Base-by-base conservation (phyloP, 192 early-diverging fungal species). In the Geranomyces variabilis region DNA sequence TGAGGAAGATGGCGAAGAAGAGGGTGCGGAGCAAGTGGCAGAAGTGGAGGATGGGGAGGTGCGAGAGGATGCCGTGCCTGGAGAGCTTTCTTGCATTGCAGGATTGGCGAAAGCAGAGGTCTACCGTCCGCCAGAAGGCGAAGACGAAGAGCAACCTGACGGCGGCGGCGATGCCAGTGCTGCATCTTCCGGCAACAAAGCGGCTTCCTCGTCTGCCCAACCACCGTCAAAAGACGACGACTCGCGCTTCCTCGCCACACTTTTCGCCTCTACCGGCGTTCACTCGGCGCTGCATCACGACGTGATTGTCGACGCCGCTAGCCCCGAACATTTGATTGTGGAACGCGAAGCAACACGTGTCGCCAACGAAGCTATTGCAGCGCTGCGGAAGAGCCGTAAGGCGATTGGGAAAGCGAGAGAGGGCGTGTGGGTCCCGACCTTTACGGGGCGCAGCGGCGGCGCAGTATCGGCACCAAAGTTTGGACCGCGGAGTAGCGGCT, bases 241-340 rank as follows among this genome's bases (percentile, higher is more conserved):
- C 41, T 71, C 79, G n/a, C 83, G 89, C n/a, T 89, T 96, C 15
- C 79, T 97, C 14, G 71, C 85, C 21, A 88, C 84, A 33, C 70
- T 99, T n/a, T 95, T 95, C 72, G 82, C 91, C 71, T 90, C 87
- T 73, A 87, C 90, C 3, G 93, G 93, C 0, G 88, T 98, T 9
- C 93, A 96, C 63, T 92, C 92, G 53, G 95, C 93, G 0, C 75
- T 99, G 22, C 81, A 94, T 47, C 97, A 99, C 71, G 97, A 99
- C 66, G 88, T 87, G 15, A 95, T 99, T 60, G 83, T 97, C 76
- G 87, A 91, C 66, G 80, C 85, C 4, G 66, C 80, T 0, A 87
- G 78, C 13, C 83, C 87, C 17, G 90, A 94, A 46, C 71, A 69
- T 10, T 60, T 87, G 12, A 83, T 89, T 21, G 84, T 96, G 30